Evolutionary conservation across 371 early-diverging fungal genomes (phyloP).

Genomic region (Circinella umbellata): DNA sequence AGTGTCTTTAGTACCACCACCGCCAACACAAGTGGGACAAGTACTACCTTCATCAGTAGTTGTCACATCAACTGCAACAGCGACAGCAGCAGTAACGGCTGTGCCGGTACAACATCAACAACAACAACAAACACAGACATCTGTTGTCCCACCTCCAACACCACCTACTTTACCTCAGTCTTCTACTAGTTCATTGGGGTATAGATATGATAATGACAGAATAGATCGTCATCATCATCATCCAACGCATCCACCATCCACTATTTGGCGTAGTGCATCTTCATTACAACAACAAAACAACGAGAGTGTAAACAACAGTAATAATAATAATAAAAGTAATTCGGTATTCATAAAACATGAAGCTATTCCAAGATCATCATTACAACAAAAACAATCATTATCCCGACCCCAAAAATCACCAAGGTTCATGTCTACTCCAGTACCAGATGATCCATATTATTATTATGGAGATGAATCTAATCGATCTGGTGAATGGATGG

Average conservation of each 20-base stretch:
- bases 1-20: background rate
- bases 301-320: background rate
- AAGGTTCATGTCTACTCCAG: conserved; percentile 5
- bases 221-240: background rate
- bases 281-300: background rate
- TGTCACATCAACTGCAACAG: too few relatives aligned
- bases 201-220: background rate
- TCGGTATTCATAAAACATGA: background rate
- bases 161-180: background rate
- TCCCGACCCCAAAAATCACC: background rate
- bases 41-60: too few relatives aligned
- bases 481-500: conserved; percentile 3
- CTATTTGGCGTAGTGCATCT: background rate
- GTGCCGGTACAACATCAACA: background rate
- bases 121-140: background rate
- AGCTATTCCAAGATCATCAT: background rate
- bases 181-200: background rate
- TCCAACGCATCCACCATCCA: too few relatives aligned
- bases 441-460: conserved; percentile 15
- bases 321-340: background rate
- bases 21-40: too few relatives aligned
- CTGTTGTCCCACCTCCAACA: background rate
- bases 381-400: background rate
- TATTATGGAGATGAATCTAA: conserved; percentile 7
- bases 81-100: conserved; percentile 6